Percentiles rank a stretch among this genome's conserved stretches.
These are phyloP conservation scores for Meripilus lineatus DNA, from an alignment of 1,284 basidiomycete species.

Conservation along the genomic window DNA sequence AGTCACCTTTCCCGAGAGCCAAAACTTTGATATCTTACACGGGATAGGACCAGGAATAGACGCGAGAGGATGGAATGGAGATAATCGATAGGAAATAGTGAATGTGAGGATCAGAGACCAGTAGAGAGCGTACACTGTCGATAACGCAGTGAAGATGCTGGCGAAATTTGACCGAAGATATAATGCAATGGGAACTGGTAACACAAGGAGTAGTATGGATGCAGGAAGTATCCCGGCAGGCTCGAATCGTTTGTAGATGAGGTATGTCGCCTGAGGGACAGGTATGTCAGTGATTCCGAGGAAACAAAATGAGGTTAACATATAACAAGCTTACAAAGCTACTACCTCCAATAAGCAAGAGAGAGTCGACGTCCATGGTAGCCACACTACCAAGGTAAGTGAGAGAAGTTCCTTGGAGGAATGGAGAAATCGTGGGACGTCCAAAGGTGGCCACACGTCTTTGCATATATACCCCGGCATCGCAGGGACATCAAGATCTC, in stretches of 20 bases:
- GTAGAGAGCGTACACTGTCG: neutral
- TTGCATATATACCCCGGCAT: too few relatives aligned
- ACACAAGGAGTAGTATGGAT: conserved; percentile 2
- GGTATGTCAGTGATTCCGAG: too few relatives aligned
- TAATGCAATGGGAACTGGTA: conserved; percentile 3
- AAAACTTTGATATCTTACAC: conserved; percentile 12
- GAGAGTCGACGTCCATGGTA: too few relatives aligned
- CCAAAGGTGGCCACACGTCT: too few relatives aligned
- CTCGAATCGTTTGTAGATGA: conserved; percentile 12
- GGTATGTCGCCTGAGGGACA: neutral
- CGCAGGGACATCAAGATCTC: too few relatives aligned
- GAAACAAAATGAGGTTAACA: too few relatives aligned
- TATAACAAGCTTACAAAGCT: too few relatives aligned
- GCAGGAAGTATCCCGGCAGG: neutral
- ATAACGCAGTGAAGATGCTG: neutral
- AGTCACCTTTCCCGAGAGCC: neutral
- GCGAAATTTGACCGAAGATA: neutral
- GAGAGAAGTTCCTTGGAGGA: too few relatives aligned
- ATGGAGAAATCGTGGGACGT: too few relatives aligned
- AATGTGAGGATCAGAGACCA: neutral
- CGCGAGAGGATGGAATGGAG: conserved; percentile 6
- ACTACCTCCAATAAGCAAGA: too few relatives aligned
- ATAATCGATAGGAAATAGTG: conserved; percentile 3
- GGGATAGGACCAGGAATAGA: conserved; percentile 11
- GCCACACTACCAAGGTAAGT: too few relatives aligned